Evolutionary conservation across 2,329 filamentous ascomycete species (phyloP), one percentile per base, ranked within the genome.

Genomic region (Fusarium sp.): DNA sequence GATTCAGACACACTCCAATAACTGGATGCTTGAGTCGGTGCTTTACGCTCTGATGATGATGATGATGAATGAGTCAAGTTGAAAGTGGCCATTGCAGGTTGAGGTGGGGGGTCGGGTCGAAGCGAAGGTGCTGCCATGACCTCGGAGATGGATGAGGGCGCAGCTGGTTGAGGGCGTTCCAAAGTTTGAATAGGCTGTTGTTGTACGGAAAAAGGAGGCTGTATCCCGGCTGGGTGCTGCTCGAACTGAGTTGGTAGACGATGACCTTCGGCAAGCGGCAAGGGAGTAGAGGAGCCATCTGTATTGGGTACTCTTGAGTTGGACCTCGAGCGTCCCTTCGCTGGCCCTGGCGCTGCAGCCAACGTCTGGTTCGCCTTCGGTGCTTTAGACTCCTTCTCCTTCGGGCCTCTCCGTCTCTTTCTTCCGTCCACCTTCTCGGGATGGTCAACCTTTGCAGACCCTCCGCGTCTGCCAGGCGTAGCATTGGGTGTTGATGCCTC

Each of bases 1-100:
- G 91, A 87, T 80, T 96, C 93, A 2, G 91, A 91, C 24, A 95
- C 92, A 75, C 92, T 95, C 93, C 93, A 96, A 79, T 96, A 96
- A 79, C 92, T 95, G 2, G 91, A 94, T 16, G 91, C 89, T 70
- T 90, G 89, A 59, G 82, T 82, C 24, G 84, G 84, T 12, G 81
- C 79, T 63, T 87, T 87, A 45, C 86, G 85, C 71, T 89, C 87
- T 38, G 64, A 50, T 42, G 34, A 38, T 38, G 32, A 29, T 29
- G 29, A n/a, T n/a, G 81, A 81, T 16, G 79, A 74, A 64, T 83
- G 82, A 4, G 80, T 74, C 51, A 88, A 76, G 64, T 88, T 87
- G 70, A 89, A 86, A 27, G 84, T 85, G 14, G 84, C 75, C 62
- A 86, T 81, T 3, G 83, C 78, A 4, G 86, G 82, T 53, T 84